These are phyloP conservation scores for Aspergillus sp. DNA, from an alignment of 2,329 filamentous ascomycete species.

Conservation along the genomic window DNA sequence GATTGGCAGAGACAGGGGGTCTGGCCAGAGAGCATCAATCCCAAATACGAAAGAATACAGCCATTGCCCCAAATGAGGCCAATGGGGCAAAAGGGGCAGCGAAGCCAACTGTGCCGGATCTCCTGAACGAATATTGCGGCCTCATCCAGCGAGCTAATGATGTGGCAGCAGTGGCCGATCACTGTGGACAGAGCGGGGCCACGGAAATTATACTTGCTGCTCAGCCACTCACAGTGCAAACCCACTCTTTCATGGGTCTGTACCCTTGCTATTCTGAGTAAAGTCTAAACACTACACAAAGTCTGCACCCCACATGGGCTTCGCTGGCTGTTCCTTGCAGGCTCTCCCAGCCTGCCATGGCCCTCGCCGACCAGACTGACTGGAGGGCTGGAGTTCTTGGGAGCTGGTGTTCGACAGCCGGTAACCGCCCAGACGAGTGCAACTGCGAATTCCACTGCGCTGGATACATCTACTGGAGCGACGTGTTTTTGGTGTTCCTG, in stretches of 20 bases:
- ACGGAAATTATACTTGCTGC: conserved; percentile 4
- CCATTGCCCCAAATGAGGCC: neutral
- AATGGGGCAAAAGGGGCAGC: neutral
- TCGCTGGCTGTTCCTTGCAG: conserved; percentile 2
- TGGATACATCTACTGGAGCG: too few relatives aligned
- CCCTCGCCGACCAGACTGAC: too few relatives aligned
- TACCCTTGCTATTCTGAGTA: neutral
- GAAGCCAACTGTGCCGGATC: too few relatives aligned
- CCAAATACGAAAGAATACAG: too few relatives aligned
- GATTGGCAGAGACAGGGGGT: conserved; percentile 10
- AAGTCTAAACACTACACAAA: conserved; percentile 4
- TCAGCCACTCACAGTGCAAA: neutral
- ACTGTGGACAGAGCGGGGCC: neutral
- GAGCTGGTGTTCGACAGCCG: too few relatives aligned
- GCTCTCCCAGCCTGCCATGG: neutral
- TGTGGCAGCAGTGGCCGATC: neutral
- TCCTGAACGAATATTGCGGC: conserved; percentile 1
- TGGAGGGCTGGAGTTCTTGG: too few relatives aligned
- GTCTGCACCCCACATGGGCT: neutral
- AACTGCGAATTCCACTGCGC: too few relatives aligned
- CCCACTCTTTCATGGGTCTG: neutral
- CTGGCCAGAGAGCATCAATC: conserved; percentile 1
- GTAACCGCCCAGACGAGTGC: too few relatives aligned
- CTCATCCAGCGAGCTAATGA: neutral
- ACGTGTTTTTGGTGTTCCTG: neutral